Conservation (phyloP, 2,329 filamentous ascomycete genomes). For the Cladosporium sp. region DNA sequence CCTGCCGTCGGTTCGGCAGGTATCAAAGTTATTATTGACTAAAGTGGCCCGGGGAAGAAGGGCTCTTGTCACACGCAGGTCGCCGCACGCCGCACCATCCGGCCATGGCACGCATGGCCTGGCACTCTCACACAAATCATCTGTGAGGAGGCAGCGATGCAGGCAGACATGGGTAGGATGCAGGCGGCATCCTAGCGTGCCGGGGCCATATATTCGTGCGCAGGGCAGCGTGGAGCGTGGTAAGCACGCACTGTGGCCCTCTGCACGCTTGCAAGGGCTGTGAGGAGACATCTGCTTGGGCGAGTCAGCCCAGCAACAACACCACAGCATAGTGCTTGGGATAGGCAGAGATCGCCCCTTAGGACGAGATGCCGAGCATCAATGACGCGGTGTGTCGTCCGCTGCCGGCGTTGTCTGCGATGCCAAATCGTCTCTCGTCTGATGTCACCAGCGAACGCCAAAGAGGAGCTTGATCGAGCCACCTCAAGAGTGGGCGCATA, state of each 20-base stretch:
- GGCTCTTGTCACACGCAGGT: not conserved
- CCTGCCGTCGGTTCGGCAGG: slow-evolving; percentile 10
- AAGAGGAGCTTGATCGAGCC: slow-evolving; percentile 2
- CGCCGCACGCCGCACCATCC: slow-evolving; percentile 2
- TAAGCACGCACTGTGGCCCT: not conserved
- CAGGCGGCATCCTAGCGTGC: not conserved
- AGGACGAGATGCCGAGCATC: slow-evolving; percentile 3
- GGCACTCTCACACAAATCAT: not conserved
- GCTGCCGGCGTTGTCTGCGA: not conserved
- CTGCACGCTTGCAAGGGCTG: not conserved
- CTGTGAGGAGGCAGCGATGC: not conserved
- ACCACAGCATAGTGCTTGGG: not conserved
- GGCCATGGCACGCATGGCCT: not conserved
- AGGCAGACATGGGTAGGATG: not conserved
- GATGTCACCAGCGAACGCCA: slow-evolving; percentile 8
- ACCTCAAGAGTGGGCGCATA: not conserved
- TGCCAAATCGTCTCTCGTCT: slow-evolving; percentile 2
- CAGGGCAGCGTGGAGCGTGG: not conserved
- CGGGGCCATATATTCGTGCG: not conserved
- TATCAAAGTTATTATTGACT: slow-evolving; percentile 7
- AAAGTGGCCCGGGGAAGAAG: slow-evolving; percentile 1
- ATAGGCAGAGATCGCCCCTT: not conserved
- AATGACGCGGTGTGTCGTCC: slow-evolving; percentile 1
- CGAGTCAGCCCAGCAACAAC: slow-evolving; percentile 5
- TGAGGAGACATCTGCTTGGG: not conserved